A percentile compares a stretch with the other conserved stretches of the same genome.
These are phyloP conservation scores for Euryodendron excelsum DNA, from an alignment of 148 eudicot species.

Conservation along the genomic window DNA sequence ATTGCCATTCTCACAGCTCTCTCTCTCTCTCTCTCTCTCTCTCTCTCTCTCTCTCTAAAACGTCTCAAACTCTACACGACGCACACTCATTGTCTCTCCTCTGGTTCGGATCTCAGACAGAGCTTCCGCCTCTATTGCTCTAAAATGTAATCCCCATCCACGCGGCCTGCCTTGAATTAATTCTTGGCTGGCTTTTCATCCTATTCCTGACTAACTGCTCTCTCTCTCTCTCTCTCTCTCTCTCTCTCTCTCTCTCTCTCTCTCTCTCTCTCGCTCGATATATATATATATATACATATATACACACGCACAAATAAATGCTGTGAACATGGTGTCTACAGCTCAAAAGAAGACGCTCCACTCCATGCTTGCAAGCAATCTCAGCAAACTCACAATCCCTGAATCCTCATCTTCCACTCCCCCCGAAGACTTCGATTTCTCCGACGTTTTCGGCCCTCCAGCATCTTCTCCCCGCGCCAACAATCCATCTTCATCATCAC, in stretches of 20 bases:
- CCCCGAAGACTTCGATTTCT: slow-evolving; percentile 57
- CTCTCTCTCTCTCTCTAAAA: neutral
- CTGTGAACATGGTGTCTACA: slow-evolving; percentile 37
- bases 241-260: neutral
- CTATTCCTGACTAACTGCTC: no score
- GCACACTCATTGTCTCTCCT: no score
- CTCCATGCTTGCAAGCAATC: slow-evolving; percentile 53
- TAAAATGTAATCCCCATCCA: slow-evolving; percentile 19
- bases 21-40: neutral
- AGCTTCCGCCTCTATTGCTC: no score
- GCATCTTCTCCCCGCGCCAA: no score
- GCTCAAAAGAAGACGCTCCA: slow-evolving; percentile 47
- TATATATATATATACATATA: neutral
- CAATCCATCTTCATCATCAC: no score
- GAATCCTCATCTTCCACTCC: slow-evolving; percentile 39
- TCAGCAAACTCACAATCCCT: slow-evolving; percentile 67
- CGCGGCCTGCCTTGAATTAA: slow-evolving; percentile 20
- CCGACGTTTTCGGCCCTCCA: slow-evolving; percentile 57
- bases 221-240: no score
- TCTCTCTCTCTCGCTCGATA: neutral
- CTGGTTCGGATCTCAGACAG: no score
- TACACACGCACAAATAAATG: neutral
- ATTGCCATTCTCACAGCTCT: no score
- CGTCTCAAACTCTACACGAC: no score
- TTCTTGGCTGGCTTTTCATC: slow-evolving; percentile 23